These are phyloP conservation scores for Angomonas deanei DNA, from an alignment of 208 protist genomes.

Conservation along the genomic window DNA sequence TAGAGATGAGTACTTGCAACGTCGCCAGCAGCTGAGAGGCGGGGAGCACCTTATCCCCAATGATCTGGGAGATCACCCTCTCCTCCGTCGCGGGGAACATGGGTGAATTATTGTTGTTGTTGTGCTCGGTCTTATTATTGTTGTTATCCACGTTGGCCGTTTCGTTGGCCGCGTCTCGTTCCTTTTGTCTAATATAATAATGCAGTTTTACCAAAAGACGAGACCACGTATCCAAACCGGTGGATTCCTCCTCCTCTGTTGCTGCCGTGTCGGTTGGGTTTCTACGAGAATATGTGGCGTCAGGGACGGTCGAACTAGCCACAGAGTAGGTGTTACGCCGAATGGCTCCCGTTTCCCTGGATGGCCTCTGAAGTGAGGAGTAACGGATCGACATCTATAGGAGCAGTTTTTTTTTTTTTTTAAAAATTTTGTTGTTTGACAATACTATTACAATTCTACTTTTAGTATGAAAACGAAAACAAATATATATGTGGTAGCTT, in stretches of 20 bases:
- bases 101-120: neutral
- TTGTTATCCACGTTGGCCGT: too few relatives aligned
- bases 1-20: conserved; percentile 32
- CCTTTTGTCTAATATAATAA: neutral
- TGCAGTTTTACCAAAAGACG: conserved; percentile 14
- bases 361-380: conserved; percentile 11
- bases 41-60: neutral
- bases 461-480: neutral
- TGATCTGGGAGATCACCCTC: too few relatives aligned
- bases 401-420: neutral
- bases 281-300: neutral
- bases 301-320: neutral
- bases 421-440: neutral
- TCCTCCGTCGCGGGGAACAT: neutral
- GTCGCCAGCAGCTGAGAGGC: conserved; percentile 17
- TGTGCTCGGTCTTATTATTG: too few relatives aligned
- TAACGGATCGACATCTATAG: conserved; percentile 8
- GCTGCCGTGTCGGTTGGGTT: neutral
- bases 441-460: neutral
- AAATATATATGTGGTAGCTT: neutral
- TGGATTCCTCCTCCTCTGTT: conserved; percentile 7
- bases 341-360: conserved; percentile 17
- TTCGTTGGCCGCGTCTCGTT: neutral
- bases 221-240: conserved; percentile 39
- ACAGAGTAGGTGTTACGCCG: conserved; percentile 16